Evolutionary conservation across 371 early-diverging fungal genomes (phyloP).

Genomic region (Dichotomocladium elegans): DNA sequence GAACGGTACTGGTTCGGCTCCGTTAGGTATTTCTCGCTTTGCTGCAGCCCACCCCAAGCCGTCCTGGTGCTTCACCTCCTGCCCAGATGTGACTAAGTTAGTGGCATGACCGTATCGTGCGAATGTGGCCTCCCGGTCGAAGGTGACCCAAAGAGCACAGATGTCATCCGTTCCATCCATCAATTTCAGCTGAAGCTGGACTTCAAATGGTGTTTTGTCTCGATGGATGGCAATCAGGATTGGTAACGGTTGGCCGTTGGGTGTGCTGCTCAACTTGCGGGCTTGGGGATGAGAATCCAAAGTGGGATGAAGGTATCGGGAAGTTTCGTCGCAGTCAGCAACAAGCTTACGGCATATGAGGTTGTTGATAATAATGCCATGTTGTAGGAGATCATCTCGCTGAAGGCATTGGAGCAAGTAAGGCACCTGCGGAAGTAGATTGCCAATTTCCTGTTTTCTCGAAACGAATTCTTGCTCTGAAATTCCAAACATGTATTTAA

Average conservation of each 20-base stretch:
- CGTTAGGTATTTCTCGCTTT: constrained; percentile 4
- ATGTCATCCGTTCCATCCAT: constrained; percentile 49
- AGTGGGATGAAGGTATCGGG: background rate
- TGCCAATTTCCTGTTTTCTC: constrained; percentile 38
- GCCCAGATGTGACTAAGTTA: background rate
- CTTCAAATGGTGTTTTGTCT: constrained; percentile 58
- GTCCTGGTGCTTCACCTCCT: constrained; percentile 17
- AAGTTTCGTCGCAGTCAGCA: constrained; percentile 8
- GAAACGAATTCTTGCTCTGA: constrained; percentile 50
- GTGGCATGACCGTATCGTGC: constrained; percentile 33
- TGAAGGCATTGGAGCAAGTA: constrained; percentile 39
- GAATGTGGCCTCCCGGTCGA: constrained; percentile 56
- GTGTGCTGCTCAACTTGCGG: constrained; percentile 25
- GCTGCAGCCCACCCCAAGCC: constrained; percentile 14
- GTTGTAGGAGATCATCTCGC: constrained; percentile 27
- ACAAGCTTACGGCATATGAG: constrained; percentile 29
- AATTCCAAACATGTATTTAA: constrained; percentile 65
- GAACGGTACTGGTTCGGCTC: background rate
- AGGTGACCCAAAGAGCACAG: constrained; percentile 70
- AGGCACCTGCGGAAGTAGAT: constrained; percentile 62
- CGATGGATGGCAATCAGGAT: constrained; percentile 60
- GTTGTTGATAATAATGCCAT: constrained; percentile 37
- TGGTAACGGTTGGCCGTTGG: constrained; percentile 40
- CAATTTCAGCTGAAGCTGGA: constrained; percentile 62
- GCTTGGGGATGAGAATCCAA: background rate